phyloP scores from a whole-genome alignment of 805 yeast species.

The Metschnikowia colocasiae region DNA sequence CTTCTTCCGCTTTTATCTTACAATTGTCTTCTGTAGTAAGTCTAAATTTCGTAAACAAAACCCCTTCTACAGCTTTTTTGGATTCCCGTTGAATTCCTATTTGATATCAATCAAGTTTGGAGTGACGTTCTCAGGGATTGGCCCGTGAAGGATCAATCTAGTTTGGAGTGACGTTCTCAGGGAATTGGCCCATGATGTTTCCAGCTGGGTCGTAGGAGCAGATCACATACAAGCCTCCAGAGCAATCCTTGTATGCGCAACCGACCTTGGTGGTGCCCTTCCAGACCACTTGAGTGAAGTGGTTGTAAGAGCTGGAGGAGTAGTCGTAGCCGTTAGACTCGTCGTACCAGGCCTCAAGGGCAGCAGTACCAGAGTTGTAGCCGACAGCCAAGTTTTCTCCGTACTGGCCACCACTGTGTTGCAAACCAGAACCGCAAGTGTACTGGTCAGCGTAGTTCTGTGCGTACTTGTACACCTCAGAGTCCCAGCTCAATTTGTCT shows the following conservation, averaged over 20 bases:
- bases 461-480: constrained; percentile 52
- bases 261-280: constrained; percentile 57
- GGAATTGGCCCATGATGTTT: constrained; percentile 49
- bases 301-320: constrained; percentile 31
- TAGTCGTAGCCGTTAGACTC: constrained; percentile 17
- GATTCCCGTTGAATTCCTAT: background rate
- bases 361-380: constrained; percentile 24
- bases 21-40: no score
- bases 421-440: constrained; percentile 35
- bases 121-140: constrained; percentile 17
- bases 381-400: constrained; percentile 37
- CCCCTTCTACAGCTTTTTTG: background rate
- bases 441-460: constrained; percentile 42
- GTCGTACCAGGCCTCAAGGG: constrained; percentile 20
- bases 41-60: background rate
- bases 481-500: constrained; percentile 51
- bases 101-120: constrained; percentile 1
- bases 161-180: constrained; percentile 11
- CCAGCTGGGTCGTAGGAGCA: constrained; percentile 79
- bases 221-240: constrained; percentile 54
- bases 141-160: constrained; percentile 39
- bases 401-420: constrained; percentile 17
- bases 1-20: no score
- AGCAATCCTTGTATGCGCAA: constrained; percentile 67
- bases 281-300: constrained; percentile 84